phyloP scores from a whole-genome alignment of 164 flowering plant genomes.

The Liriodendron chinense region DNA sequence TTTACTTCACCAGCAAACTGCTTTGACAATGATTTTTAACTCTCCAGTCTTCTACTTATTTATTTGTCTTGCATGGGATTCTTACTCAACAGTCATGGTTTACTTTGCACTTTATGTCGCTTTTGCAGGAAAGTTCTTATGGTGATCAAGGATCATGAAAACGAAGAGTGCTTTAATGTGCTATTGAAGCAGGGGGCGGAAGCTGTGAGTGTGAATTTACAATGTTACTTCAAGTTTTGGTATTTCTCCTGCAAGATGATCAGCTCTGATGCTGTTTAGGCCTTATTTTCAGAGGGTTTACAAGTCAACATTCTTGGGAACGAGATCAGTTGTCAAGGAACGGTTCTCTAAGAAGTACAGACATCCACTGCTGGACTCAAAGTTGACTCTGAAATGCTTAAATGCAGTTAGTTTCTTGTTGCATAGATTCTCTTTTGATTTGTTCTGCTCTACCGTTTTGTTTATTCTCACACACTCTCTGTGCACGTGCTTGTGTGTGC shows the following conservation, averaged over 20 bases:
- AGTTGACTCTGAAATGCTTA: slow-evolving; percentile 76
- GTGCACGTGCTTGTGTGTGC: too few relatives aligned
- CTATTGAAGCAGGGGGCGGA: slow-evolving; percentile 94
- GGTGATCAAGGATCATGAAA: slow-evolving; percentile 28
- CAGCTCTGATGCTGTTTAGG: slow-evolving; percentile 1
- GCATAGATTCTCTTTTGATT: background rate
- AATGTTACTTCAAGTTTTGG: background rate
- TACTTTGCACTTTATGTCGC: background rate
- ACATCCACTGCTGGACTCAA: slow-evolving; percentile 82
- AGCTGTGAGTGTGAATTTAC: slow-evolving; percentile 62
- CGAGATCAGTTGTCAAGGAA: slow-evolving; percentile 75
- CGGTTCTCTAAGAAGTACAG: slow-evolving; percentile 96
- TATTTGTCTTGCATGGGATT: too few relatives aligned
- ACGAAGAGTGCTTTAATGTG: slow-evolving; percentile 40
- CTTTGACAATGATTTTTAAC: too few relatives aligned
- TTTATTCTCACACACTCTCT: background rate
- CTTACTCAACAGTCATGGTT: background rate
- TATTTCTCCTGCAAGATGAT: background rate
- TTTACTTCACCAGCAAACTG: too few relatives aligned
- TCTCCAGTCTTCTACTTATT: too few relatives aligned
- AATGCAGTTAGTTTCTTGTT: slow-evolving; percentile 71
- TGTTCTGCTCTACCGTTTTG: background rate
- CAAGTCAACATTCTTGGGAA: slow-evolving; percentile 75
- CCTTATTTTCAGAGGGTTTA: slow-evolving; percentile 67
- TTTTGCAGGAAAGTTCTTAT: slow-evolving; percentile 18